Evolutionary conservation across 768 basidiomycete species (phyloP).

Genomic region (Mycena alexandri): DNA sequence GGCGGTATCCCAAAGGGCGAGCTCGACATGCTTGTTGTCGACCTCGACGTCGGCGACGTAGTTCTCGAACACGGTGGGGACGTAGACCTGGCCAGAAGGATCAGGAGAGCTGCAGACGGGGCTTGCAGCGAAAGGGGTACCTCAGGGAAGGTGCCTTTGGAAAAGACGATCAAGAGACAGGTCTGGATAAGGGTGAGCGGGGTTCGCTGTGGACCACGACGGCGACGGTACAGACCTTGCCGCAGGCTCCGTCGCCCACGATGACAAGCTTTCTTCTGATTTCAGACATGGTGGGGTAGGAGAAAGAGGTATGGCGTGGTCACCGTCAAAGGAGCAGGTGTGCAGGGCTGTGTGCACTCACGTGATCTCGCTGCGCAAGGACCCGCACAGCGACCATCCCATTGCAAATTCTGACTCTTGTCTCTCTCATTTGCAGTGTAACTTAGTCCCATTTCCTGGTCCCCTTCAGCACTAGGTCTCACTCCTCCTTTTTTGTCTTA

Average conservation of each 20-base stretch:
- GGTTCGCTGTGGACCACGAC: neutral
- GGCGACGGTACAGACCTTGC: slow-evolving; percentile 72
- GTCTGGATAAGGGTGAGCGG: slow-evolving; percentile 62
- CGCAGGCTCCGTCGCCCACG: slow-evolving; percentile 98
- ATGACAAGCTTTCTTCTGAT: slow-evolving; percentile 99
- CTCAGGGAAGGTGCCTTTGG: slow-evolving; percentile 97
- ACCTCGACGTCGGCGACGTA: slow-evolving; percentile 99
- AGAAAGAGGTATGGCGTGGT: slow-evolving; percentile 16
- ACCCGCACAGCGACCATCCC: neutral
- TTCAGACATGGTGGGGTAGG: slow-evolving; percentile 80
- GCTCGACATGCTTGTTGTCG: slow-evolving; percentile 97
- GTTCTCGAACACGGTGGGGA: slow-evolving; percentile 99
- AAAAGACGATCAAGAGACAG: slow-evolving; percentile 95
- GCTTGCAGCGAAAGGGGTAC: slow-evolving; percentile 55
- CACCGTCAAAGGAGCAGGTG: neutral
- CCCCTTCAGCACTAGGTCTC: too few species aligned
- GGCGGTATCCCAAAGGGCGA: slow-evolving; percentile 99
- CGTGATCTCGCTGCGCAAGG: neutral
- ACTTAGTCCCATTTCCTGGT: too few species aligned
- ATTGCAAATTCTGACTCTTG: neutral
- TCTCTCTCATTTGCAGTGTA: too few species aligned
- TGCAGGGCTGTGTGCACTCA: slow-evolving; percentile 13
- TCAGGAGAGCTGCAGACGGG: slow-evolving; percentile 9
- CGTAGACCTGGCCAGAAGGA: slow-evolving; percentile 81
- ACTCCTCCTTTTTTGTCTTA: too few species aligned